Evolutionary conservation across 192 early-diverging fungal species (phyloP).

Genomic region (Entomortierella chlamydospora): DNA sequence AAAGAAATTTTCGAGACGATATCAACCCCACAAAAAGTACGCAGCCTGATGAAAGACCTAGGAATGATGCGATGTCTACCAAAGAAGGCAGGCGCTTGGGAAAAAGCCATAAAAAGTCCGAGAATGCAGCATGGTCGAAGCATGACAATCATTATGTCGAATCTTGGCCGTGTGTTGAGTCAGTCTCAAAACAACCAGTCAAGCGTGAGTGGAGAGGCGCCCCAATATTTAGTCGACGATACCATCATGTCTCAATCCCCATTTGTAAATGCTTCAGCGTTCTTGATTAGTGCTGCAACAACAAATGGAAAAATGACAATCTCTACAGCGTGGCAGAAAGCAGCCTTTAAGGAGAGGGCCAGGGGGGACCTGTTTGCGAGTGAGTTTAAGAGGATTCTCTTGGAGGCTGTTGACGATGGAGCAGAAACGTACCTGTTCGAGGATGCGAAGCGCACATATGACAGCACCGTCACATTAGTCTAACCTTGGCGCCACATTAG

Average conservation of each 20-base stretch:
- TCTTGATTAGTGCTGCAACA: conserved; percentile 35
- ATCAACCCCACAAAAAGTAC: conserved; percentile 9
- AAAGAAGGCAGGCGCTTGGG: conserved; percentile 33
- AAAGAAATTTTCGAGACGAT: conserved; percentile 17
- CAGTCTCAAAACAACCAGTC: neutral
- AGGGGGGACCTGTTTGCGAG: conserved; percentile 18
- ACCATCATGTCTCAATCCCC: conserved; percentile 36
- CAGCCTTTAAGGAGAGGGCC: conserved; percentile 18
- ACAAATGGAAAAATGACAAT: conserved; percentile 13
- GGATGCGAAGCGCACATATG: neutral
- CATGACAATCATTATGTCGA: conserved; percentile 33
- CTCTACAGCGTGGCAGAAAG: conserved; percentile 32
- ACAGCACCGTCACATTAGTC: no score
- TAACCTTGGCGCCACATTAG: no score
- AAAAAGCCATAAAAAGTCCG: conserved; percentile 27
- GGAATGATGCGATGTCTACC: conserved; percentile 24
- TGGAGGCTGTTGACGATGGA: conserved; percentile 15
- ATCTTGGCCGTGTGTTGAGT: conserved; percentile 22
- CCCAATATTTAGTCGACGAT: neutral
- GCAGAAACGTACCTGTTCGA: conserved; percentile 1
- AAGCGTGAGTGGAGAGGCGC: neutral
- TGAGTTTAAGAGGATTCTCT: conserved; percentile 30
- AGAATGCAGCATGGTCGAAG: conserved; percentile 46
- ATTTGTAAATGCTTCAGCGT: conserved; percentile 22
- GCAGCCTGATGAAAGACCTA: conserved; percentile 31